Conservation (phyloP, 176 grass and related monocot genomes). For the Microstegium vimineum region DNA sequence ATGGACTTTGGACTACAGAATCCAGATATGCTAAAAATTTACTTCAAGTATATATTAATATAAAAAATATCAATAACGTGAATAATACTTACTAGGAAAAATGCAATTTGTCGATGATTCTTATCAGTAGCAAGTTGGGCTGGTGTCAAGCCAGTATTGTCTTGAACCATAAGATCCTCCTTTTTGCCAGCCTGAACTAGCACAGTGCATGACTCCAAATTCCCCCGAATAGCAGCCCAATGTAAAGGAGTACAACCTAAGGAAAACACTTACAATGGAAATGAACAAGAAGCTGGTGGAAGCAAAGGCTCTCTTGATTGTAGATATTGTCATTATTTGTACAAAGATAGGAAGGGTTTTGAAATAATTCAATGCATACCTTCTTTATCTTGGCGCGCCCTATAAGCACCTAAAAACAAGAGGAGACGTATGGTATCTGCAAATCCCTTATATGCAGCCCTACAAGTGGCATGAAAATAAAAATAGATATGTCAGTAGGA, state of each 20-base stretch:
- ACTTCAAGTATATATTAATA: background rate
- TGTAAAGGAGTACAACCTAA: conserved; percentile 98
- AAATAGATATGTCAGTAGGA: conserved; percentile 3
- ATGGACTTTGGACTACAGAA: background rate
- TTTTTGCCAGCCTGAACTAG: conserved; percentile 95
- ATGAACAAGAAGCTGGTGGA: conserved; percentile 19
- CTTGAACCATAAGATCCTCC: conserved; percentile 69
- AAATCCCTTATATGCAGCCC: conserved; percentile 97
- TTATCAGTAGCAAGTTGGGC: conserved; percentile 89
- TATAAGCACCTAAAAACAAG: conserved; percentile 92
- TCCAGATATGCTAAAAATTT: conserved; percentile 12
- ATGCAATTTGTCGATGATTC: conserved; percentile 83
- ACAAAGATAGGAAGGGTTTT: background rate
- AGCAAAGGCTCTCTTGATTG: background rate
- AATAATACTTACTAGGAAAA: conserved; percentile 90
- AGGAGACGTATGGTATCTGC: conserved; percentile 89
- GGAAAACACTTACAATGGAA: conserved; percentile 22
- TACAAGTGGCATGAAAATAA: conserved; percentile 38
- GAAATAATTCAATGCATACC: conserved; percentile 41
- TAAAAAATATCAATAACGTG: background rate
- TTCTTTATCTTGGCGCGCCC: conserved; percentile 87
- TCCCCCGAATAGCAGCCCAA: conserved; percentile 97
- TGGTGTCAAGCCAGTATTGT: conserved; percentile 93
- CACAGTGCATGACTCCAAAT: conserved; percentile 84
- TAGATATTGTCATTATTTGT: background rate